Evolutionary conservation across 805 yeast genomes (phyloP).

Genomic region (Saturnispora quitensis): DNA sequence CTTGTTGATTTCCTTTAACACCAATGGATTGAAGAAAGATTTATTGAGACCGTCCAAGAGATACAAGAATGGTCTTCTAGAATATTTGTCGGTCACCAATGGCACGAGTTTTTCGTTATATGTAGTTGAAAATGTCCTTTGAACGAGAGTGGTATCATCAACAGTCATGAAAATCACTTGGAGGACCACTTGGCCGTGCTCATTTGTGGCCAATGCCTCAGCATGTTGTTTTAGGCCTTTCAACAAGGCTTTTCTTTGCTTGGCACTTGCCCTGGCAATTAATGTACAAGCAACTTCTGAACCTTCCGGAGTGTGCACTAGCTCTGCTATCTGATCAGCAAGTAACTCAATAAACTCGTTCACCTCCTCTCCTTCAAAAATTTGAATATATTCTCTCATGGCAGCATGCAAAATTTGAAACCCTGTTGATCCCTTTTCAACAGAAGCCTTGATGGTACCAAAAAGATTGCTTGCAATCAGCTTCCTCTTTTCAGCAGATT

Average conservation of each 20-base stretch:
- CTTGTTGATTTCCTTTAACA: constrained; percentile 47
- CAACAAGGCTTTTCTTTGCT: constrained; percentile 77
- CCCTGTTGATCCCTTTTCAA: constrained; percentile 92
- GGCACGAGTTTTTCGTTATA: constrained; percentile 43
- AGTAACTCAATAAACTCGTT: constrained; percentile 76
- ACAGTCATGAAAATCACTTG: constrained; percentile 74
- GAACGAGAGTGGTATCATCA: constrained; percentile 83
- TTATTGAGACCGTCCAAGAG: constrained; percentile 71
- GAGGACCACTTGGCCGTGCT: constrained; percentile 76
- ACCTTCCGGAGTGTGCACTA: constrained; percentile 94
- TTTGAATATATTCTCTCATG: constrained; percentile 77
- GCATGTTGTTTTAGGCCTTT: constrained; percentile 69
- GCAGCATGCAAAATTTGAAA: constrained; percentile 95
- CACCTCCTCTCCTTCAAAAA: constrained; percentile 60
- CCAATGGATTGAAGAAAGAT: constrained; percentile 68
- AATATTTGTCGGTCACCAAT: constrained; percentile 60
- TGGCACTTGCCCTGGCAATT: constrained; percentile 77
- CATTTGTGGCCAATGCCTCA: constrained; percentile 69
- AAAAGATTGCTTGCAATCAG: constrained; percentile 65
- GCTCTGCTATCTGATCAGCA: constrained; percentile 84
- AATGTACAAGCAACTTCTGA: constrained; percentile 79
- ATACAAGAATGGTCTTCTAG: constrained; percentile 83
- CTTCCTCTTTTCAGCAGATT: constrained; percentile 68
- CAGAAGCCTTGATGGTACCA: constrained; percentile 82
- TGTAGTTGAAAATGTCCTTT: constrained; percentile 62